Evolutionary conservation across 2,329 filamentous ascomycete species (phyloP).

Genomic region (Fusarium luffae): DNA sequence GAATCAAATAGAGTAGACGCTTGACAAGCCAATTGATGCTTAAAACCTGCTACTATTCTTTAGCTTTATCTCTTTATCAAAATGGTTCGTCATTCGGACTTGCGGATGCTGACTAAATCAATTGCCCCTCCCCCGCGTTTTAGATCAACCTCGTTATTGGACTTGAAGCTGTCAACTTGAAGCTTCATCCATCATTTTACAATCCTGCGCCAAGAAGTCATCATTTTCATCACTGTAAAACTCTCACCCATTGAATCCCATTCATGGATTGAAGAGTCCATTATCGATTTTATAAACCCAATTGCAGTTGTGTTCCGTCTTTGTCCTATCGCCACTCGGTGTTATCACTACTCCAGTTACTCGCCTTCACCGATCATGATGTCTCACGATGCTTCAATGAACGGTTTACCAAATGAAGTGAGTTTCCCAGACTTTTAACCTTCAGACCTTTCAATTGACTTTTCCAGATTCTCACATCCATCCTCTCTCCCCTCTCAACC

Average conservation of each 20-base stretch:
- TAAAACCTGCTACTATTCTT: not conserved
- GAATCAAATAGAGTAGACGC: not conserved
- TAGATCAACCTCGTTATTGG: not conserved
- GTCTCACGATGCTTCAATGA: constrained; percentile 16
- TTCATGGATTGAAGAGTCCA: accelerated
- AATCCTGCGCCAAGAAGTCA: not conserved
- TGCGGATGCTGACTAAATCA: constrained; percentile 42
- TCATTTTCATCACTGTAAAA: not conserved
- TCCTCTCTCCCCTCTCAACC: constrained; percentile 59
- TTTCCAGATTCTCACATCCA: constrained; percentile 24
- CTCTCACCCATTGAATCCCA: accelerated
- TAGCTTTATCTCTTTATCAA: not conserved
- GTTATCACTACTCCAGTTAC: not conserved
- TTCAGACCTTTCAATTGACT: not conserved
- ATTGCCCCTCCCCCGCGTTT: constrained; percentile 34
- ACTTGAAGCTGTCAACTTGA: constrained; percentile 24
- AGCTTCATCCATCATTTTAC: not conserved
- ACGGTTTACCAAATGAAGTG: constrained; percentile 36
- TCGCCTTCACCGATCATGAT: constrained; percentile 10
- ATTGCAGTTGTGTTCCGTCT: not conserved
- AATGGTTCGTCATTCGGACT: constrained; percentile 35
- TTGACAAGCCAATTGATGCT: not conserved
- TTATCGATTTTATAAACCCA: not conserved
- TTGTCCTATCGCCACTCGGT: not conserved
- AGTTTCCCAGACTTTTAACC: not conserved